Evolutionary conservation across 2,329 filamentous ascomycete species (phyloP), one percentile per base, ranked within the genome.

Genomic region (Sarocladium oryzae): DNA sequence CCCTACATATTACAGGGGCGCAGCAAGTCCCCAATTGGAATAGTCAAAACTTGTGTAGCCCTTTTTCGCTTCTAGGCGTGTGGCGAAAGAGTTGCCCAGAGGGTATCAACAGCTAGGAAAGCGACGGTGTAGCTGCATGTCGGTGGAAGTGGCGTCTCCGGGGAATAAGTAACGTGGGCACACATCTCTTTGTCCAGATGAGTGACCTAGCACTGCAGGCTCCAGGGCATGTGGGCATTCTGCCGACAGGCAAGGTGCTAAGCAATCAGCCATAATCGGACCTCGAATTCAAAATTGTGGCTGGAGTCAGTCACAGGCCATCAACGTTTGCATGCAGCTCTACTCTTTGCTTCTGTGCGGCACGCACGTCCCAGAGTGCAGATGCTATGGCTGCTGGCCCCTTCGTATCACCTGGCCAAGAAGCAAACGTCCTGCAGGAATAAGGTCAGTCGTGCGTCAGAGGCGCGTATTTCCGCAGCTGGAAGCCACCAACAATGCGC

Each of bases 141-240:
- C 33, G 24, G n/a, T 4, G 6, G 8, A 13, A 23, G 43, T 48
- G 43, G 26, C 43, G 24, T 48, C 20, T 13, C n/a, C 28, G 43
- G 43, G 43, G 28, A 48, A 48, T 48, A 48, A 48, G 43, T 26
- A 48, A 33, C 43, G 43, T 48, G 43, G 9, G 26, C 28, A 33
- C 43, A 24, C 32, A 5, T 3, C 33, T 32, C 43, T 18, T n/a
- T 4, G 18, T 30, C 11, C n/a, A 18, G n/a, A 33, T 48, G 43
- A 33, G n/a, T n/a, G n/a, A n/a, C n/a, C n/a, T n/a, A n/a, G n/a
- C n/a, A 15, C n/a, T 48, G 43, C 26, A 48, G 20, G 21, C 43
- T 23, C 24, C 18, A 28, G 40, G 10, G 21, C 18, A 11, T 20
- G 21, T 28, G 40, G 21, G 23, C 18, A 10, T 30, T 30, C 7